Conservation (phyloP, 2,329 filamentous ascomycete genomes). For the Penicillium polonicum region DNA sequence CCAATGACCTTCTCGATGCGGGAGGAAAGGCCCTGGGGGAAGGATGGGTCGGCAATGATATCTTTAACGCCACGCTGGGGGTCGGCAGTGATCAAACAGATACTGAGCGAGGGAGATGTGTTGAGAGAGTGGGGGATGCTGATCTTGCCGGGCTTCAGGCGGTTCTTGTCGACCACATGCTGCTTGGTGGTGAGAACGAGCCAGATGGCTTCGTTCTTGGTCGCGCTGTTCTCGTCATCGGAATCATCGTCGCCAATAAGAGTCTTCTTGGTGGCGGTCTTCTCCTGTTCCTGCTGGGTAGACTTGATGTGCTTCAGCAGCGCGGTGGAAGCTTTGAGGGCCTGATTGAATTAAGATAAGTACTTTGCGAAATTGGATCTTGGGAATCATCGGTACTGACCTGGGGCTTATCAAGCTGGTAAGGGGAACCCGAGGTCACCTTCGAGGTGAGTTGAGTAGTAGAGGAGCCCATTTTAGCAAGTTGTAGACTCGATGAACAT, state of each 20-base stretch:
- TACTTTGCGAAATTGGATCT: conserved; percentile 14
- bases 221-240: conserved; percentile 45
- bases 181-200: conserved; percentile 64
- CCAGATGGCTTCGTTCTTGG: conserved; percentile 57
- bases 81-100: conserved; percentile 84
- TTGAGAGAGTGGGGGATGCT: conserved; percentile 73
- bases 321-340: conserved; percentile 59
- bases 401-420: conserved; percentile 50
- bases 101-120: conserved; percentile 61
- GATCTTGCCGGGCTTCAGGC: conserved; percentile 82
- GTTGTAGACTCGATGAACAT: conserved; percentile 22
- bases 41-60: conserved; percentile 70
- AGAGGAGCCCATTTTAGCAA: conserved; percentile 41
- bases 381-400: conserved; percentile 29
- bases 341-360: conserved; percentile 39
- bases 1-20: conserved; percentile 77
- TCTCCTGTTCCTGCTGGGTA: conserved; percentile 49
- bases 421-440: conserved; percentile 45
- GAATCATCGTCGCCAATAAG: conserved; percentile 51
- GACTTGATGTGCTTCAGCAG: conserved; percentile 59
- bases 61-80: conserved; percentile 89
- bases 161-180: conserved; percentile 69
- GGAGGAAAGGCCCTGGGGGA: conserved; percentile 64
- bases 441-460: conserved; percentile 42
- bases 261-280: conserved; percentile 52